These are phyloP conservation scores for Skeletonema costatum DNA, from an alignment of 108 stramenopile genomes.

Conservation along the genomic window DNA sequence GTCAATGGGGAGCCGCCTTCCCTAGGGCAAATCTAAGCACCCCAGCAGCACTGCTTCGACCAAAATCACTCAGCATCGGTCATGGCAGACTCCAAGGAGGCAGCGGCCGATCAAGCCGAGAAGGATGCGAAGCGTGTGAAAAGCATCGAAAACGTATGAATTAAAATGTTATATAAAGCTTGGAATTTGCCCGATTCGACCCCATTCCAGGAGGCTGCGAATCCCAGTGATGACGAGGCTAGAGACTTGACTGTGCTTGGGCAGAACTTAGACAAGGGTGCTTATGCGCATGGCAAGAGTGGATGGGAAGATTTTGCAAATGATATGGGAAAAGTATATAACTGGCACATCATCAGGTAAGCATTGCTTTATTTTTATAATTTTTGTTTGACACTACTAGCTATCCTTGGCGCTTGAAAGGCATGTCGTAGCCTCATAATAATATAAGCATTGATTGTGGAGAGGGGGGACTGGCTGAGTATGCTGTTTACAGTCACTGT, in stretches of 20 bases:
- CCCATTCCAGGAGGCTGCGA: slow-evolving; percentile 60
- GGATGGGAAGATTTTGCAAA: slow-evolving; percentile 85
- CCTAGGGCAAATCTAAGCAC: neutral
- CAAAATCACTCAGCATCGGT: neutral
- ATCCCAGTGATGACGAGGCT: slow-evolving; percentile 17
- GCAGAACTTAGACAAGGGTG: slow-evolving; percentile 68
- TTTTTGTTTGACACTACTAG: neutral
- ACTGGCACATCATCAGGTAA: slow-evolving; percentile 73
- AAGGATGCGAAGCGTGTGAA: slow-evolving; percentile 67
- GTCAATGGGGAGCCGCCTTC: neutral
- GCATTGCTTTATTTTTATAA: slow-evolving; percentile 16
- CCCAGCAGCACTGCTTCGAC: neutral
- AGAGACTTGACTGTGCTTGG: slow-evolving; percentile 65
- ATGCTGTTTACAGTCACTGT: neutral
- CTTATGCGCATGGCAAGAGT: slow-evolving; percentile 64
- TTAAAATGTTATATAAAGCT: slow-evolving; percentile 70
- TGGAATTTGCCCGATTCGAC: slow-evolving; percentile 69
- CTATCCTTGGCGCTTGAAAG: neutral
- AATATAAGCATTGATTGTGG: neutral
- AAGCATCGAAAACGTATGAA: slow-evolving; percentile 76
- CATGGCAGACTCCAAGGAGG: slow-evolving; percentile 3
- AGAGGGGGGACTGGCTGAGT: slow-evolving; percentile 4
- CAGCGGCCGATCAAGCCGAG: slow-evolving; percentile 39
- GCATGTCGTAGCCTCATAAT: neutral
- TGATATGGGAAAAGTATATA: slow-evolving; percentile 85